Conservation (phyloP, 139 green algal species). For the Auxenochlorella protothecoides region DNA sequence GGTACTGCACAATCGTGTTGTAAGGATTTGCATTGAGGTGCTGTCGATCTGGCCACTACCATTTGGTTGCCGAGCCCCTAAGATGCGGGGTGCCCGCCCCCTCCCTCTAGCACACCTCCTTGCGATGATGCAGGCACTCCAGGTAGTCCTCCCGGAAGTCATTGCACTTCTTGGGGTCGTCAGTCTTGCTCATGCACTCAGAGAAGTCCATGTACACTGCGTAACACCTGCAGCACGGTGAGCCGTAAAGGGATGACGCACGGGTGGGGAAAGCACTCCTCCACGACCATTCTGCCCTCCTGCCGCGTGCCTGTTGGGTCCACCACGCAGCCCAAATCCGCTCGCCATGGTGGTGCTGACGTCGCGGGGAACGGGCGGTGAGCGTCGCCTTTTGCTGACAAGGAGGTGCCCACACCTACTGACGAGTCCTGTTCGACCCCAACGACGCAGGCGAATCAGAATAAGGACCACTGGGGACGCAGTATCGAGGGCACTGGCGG, state of each 20-base stretch:
- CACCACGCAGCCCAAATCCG: slow-evolving; percentile 28
- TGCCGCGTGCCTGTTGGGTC: neutral
- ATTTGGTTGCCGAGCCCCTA: neutral
- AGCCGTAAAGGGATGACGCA: neutral
- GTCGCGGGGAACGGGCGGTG: too few relatives aligned
- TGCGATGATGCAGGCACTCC: slow-evolving; percentile 61
- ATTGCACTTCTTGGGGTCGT: slow-evolving; percentile 42
- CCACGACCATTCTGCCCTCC: too few relatives aligned
- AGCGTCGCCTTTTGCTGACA: too few relatives aligned
- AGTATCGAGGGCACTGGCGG: too few relatives aligned
- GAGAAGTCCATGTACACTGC: slow-evolving; percentile 61
- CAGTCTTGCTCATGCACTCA: slow-evolving; percentile 54
- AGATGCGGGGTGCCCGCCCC: neutral
- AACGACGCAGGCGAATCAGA: too few relatives aligned
- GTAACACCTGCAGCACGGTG: slow-evolving; percentile 40
- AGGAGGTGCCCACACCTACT: neutral
- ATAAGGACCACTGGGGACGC: too few relatives aligned
- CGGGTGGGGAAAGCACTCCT: too few relatives aligned
- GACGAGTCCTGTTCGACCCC: neutral
- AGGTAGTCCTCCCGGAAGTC: slow-evolving; percentile 53
- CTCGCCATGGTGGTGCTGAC: neutral
- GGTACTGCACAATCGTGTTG: slow-evolving; percentile 10
- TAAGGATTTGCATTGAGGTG: too few relatives aligned
- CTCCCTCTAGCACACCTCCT: slow-evolving; percentile 28
- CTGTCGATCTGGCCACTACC: neutral